Base-by-base conservation (phyloP, 768 basidiomycete genomes). In the Agaricus subrufescens region DNA sequence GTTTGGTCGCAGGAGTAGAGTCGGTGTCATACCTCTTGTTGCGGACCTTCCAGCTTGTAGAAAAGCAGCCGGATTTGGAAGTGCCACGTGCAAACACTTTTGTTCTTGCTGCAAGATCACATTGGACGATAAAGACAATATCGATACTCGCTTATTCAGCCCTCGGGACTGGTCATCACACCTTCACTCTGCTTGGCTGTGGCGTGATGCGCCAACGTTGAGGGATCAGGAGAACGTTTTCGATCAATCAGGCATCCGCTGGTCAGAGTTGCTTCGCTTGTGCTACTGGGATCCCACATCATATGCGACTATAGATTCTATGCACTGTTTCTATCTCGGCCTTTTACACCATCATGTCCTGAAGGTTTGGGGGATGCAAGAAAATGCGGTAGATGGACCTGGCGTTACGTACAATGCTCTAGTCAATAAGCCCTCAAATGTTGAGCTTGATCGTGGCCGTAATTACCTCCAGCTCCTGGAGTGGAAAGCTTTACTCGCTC, bases 31-130 rank as follows among this genome's bases (percentile, higher is more conserved):
- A 14, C 67, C 70, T 2, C 60, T 73, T 3, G 61, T 75, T 1
- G 72, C 68, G 42, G 73, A 76, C 54, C 57, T 71, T 0, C 70
- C 63, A 2, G 74, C 70, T 1, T 52, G 67, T 0, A 57, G 68
- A 10, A 62, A 72, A 50, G 59, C 63, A 7, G 59, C 60, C 3
- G 71, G 72, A 1, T 66, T 70, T 40, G 64, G 46, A 2, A 43
- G 46, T 5, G 44, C 31, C 54, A 19, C 46, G 0, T 42, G 54
- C 11, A 26, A 53, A 14, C 44, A 46, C 46, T 60, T 59, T 45
- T 61, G 60, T 30, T 51, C 60, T 1, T 39, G 54, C 4, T 63
- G 63, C 34, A 7, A 50, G 1, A 29, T 46, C 10, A 27, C 34
- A 6, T 43, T 12, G 3, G 14, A 57, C 8, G 54, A 54, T 5